Conservation (phyloP, 345 rosid species). For the Linum lewisii region DNA sequence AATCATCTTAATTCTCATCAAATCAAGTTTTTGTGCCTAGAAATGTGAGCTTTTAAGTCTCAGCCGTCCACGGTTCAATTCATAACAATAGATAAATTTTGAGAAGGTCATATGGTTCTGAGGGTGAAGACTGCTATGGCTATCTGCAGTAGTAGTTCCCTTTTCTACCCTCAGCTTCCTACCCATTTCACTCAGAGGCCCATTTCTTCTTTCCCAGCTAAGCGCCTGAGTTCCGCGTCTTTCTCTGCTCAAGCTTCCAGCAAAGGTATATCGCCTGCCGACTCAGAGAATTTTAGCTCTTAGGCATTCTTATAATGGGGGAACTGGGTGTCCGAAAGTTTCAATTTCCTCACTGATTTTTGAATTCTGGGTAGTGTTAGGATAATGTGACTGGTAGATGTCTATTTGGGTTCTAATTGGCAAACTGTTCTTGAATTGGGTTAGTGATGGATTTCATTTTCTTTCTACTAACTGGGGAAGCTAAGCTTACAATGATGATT, state of each 20-base stretch:
- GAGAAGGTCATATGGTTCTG: constrained; percentile 11
- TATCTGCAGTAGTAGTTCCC: constrained; percentile 32
- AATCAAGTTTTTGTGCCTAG: too few species aligned
- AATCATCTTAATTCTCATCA: too few species aligned
- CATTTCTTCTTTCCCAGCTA: constrained; percentile 25
- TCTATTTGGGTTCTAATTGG: too few species aligned
- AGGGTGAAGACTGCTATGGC: constrained; percentile 35
- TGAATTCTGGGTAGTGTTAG: too few species aligned
- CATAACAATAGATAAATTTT: background rate
- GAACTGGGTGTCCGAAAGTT: too few species aligned
- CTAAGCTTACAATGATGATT: too few species aligned
- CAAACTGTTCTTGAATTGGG: too few species aligned
- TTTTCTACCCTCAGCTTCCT: constrained; percentile 48
- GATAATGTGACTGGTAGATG: too few species aligned
- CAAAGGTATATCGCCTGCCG: constrained; percentile 22
- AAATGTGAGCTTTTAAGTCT: background rate
- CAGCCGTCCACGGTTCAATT: background rate
- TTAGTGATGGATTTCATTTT: too few species aligned
- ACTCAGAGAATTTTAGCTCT: background rate
- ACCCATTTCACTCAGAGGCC: constrained; percentile 30
- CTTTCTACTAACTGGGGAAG: too few species aligned
- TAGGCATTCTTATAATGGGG: too few species aligned
- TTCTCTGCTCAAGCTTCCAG: constrained; percentile 43
- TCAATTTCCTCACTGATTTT: too few species aligned
- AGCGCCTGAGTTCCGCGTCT: constrained; percentile 22